Evolutionary conservation across 441 rosid species (phyloP), one percentile per base, ranked within the genome.

Genomic region (Pelargonium australe): DNA sequence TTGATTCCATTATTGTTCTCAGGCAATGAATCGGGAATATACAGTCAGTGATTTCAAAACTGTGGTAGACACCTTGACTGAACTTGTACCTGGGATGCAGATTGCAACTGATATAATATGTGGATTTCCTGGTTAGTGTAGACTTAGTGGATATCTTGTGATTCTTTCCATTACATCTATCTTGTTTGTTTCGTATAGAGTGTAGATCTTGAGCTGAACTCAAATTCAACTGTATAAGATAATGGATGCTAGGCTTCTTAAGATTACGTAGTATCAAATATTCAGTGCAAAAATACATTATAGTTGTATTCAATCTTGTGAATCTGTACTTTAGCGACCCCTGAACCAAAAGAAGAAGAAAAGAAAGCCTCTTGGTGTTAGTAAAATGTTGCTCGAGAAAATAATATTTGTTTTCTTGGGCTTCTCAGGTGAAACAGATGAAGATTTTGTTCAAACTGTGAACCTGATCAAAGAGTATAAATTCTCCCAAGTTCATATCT

Each of bases 21-120:
- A 94, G 99, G 97, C 87, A 64, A 91, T 89, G 97, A 88, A 91
- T 75, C 84, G 97, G 75, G 97, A 94, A 79, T 94, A 94, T 78
- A 89, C 87, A 34, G 77, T 84, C 71, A 63, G 80, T 17, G 90
- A 88, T 51, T 94, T 94, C 82, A 87, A 87, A 82, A 86, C 89
- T 34, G 96, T 91, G 82, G 96, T 87, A 53, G 96, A 94, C 74
- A 94, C 96, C 68, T 83, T 94, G 78, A 87, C 82, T 57, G 88
- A 87, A 74, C 95, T 88, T 76, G 99, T 91, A 72, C 96, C 96
- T 0, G 96, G 90, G 66, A 88, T 91, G 91, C 97, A 94, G 85
- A 88, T 94, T 80, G 99, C 96, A 64, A 94, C 99, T 34, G 97
- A 91, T 77, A 85, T 94, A 77, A 94, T 88, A 68, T 91, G 96